These are phyloP conservation scores for Trebouxia sp. DNA, from an alignment of 139 green algal species.

Conservation along the genomic window DNA sequence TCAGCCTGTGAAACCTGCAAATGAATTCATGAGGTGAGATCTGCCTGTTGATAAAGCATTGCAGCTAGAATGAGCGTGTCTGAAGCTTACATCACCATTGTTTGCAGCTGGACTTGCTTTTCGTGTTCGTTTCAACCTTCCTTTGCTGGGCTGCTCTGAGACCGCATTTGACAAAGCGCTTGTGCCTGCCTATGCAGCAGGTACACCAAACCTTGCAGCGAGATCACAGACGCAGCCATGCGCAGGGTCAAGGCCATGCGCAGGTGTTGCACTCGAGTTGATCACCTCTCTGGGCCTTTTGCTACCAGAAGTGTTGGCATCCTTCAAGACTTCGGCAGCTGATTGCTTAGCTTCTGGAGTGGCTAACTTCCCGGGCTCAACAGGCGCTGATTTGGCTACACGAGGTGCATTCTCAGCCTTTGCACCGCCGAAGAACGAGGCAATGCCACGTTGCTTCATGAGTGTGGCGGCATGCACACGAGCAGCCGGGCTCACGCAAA, in stretches of 20 bases:
- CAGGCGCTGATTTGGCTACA: background rate
- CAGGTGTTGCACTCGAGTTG: background rate
- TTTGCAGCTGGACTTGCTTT: background rate
- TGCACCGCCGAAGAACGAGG: conserved; percentile 1
- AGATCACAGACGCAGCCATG: no score
- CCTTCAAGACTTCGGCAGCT: background rate
- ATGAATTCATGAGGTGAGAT: background rate
- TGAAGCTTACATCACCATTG: background rate
- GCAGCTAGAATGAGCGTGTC: no score
- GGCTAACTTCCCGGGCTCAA: background rate
- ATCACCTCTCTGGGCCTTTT: conserved; percentile 17
- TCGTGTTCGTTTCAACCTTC: background rate
- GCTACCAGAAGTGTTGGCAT: background rate
- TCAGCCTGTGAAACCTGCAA: background rate
- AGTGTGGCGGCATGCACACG: background rate
- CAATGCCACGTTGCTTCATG: conserved; percentile 19
- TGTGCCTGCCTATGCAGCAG: no score
- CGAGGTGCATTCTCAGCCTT: background rate
- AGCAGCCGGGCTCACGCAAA: background rate
- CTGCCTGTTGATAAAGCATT: no score
- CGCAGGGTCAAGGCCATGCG: no score
- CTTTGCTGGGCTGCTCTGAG: background rate
- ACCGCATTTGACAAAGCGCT: background rate
- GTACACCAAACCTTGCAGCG: no score
- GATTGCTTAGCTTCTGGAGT: background rate